These are phyloP conservation scores for Verticillium klebahnii DNA, from an alignment of 2,329 filamentous ascomycete genomes.

Conservation along the genomic window DNA sequence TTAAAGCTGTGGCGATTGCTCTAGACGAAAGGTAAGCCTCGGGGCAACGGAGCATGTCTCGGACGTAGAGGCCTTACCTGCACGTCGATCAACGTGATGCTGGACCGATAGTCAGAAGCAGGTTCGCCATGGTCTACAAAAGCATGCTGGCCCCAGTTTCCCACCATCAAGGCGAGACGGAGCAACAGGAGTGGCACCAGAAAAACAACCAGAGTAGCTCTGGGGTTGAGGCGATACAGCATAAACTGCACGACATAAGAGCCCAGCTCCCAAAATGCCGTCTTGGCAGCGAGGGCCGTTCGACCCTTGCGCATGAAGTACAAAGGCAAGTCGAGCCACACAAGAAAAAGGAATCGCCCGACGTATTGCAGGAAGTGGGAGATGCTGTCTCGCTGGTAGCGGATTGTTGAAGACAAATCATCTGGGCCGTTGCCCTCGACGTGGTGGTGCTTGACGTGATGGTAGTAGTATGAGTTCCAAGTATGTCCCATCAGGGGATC, in stretches of 20 bases:
- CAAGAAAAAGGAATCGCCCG: slow-evolving; percentile 65
- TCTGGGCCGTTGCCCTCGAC: slow-evolving; percentile 75
- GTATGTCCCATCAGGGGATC: slow-evolving; percentile 79
- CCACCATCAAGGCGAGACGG: slow-evolving; percentile 70
- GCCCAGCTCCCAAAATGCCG: slow-evolving; percentile 56
- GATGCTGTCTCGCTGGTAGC: slow-evolving; percentile 68
- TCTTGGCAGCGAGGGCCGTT: slow-evolving; percentile 45
- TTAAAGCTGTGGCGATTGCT: slow-evolving; percentile 81
- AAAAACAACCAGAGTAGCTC: slow-evolving; percentile 59
- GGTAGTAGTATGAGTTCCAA: slow-evolving; percentile 81
- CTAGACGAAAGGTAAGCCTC: slow-evolving; percentile 7
- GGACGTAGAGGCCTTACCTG: slow-evolving; percentile 47
- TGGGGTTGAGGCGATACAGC: slow-evolving; percentile 45
- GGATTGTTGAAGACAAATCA: slow-evolving; percentile 71
- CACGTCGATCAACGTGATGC: slow-evolving; percentile 75
- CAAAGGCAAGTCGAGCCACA: slow-evolving; percentile 70
- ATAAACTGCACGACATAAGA: slow-evolving; percentile 49
- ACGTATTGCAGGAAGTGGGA: slow-evolving; percentile 67
- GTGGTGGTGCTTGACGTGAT: slow-evolving; percentile 83
- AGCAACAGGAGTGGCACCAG: slow-evolving; percentile 63
- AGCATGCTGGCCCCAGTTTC: slow-evolving; percentile 82
- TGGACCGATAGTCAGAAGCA: slow-evolving; percentile 72
- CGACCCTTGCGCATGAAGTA: slow-evolving; percentile 69
- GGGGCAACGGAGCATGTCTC: not conserved
- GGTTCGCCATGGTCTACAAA: slow-evolving; percentile 73